These are phyloP conservation scores for Candida nonsorbophila DNA, from an alignment of 805 yeast genomes.

Conservation along the genomic window DNA sequence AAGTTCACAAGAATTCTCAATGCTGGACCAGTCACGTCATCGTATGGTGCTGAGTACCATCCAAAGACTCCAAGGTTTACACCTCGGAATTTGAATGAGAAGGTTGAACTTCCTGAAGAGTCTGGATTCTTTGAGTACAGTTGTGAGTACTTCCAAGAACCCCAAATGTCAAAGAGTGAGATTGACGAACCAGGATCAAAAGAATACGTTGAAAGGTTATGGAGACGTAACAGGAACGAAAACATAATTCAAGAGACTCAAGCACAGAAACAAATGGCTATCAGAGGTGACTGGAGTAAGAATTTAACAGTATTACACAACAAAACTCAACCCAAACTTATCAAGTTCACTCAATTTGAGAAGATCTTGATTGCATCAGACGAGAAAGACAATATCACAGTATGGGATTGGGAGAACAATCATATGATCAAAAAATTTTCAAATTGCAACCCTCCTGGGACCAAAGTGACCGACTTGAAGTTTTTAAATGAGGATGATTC, in stretches of 20 bases:
- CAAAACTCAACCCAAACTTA: conserved; percentile 70
- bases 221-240: conserved; percentile 91
- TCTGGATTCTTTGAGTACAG: conserved; percentile 70
- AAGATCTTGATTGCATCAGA: conserved; percentile 74
- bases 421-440: conserved; percentile 63
- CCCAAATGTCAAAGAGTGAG: conserved; percentile 83
- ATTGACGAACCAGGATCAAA: conserved; percentile 89
- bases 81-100: conserved; percentile 19
- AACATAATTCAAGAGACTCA: conserved; percentile 83
- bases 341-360: conserved; percentile 88
- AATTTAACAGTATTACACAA: conserved; percentile 57
- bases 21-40: conserved; percentile 29
- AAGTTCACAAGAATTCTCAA: conserved; percentile 31
- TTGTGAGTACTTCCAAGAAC: conserved; percentile 92
- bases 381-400: conserved; percentile 74
- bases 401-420: conserved; percentile 80
- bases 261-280: conserved; percentile 76
- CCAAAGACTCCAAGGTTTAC: conserved; percentile 57
- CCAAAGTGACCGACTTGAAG: conserved; percentile 81
- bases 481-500: conserved; percentile 89
- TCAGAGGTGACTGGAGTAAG: conserved; percentile 82
- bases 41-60: conserved; percentile 38
- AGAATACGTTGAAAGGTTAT: conserved; percentile 71
- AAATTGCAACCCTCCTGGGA: conserved; percentile 82
- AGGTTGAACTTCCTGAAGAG: conserved; percentile 42